Evolutionary conservation across 805 yeast genomes (phyloP), one percentile per base, ranked within the genome.

Genomic region (Ogataea nitratoaversa): DNA sequence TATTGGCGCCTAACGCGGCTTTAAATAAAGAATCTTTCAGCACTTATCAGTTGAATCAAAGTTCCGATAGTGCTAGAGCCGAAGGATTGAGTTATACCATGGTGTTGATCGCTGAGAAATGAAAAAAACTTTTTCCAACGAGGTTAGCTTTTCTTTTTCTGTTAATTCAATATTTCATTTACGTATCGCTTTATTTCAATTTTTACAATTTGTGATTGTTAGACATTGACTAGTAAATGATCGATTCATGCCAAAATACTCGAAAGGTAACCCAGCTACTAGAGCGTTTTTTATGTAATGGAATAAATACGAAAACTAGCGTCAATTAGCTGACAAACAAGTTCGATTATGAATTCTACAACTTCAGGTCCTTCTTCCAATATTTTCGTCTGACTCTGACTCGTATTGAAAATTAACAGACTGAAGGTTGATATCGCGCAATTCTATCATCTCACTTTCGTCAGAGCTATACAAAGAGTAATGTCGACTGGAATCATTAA

Each of bases 61-160:
- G 19, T 17, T n/a, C 7, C 19, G 23, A 30, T 19, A 34, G 27
- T 9, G 17, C 20, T 12, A 41, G 52, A 28, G 46, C 49, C 41
- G 61, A 56, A 41, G 59, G 61, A 2, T 34, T 53, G 8, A 43
- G 49, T 22, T 55, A 51, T 40, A 38, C 52, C 12, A 44, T 57
- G 48, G 50, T 57, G 1, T 19, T 57, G 17, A 44, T 54, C 20
- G 62, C 60, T 8, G 54, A 52, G 30, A 56, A 52, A 30, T 54
- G 35, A 29, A 6, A 14, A n/a, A 11, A 16, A 29, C 7, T 12
- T 19, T 34, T 16, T 12, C 19, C 36, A 7, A 22, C n/a, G 9
- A 9, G 36, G 16, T 34, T 22, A 8, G 37, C 11, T 2, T 29
- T 7, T 17, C 12, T 29, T 17, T 29, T 14, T 14, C n/a, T 16